phyloP scores from a whole-genome alignment of 2,329 filamentous ascomycete species.

The Fusarium sp. region DNA sequence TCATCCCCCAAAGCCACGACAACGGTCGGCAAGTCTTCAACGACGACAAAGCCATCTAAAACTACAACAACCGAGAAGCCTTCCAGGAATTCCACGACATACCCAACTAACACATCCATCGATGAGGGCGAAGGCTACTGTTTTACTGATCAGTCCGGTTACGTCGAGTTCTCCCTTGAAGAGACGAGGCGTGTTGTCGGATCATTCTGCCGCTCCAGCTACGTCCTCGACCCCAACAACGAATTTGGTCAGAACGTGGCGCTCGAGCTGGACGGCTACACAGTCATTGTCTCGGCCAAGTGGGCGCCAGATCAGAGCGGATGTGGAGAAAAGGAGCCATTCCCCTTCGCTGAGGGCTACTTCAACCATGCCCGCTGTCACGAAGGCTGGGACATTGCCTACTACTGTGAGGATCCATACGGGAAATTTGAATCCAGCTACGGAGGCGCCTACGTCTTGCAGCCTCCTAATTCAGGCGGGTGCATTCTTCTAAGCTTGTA shows the following conservation, averaged over 20 bases:
- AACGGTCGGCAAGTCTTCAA: not conserved
- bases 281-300: slow-evolving; percentile 11
- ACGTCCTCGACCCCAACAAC: slow-evolving; percentile 15
- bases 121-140: slow-evolving; percentile 15
- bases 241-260: slow-evolving; percentile 2
- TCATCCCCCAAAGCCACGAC: slow-evolving; percentile 7
- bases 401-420: slow-evolving; percentile 6
- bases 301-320: slow-evolving; percentile 22
- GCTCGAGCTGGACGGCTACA: slow-evolving; percentile 12
- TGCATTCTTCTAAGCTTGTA: slow-evolving; percentile 23
- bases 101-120: slow-evolving; percentile 16
- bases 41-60: not conserved
- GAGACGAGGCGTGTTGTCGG: slow-evolving; percentile 8
- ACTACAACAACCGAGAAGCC: not conserved
- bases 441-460: slow-evolving; percentile 15
- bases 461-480: slow-evolving; percentile 7
- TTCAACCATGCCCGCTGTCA: slow-evolving; percentile 1
- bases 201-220: slow-evolving; percentile 20
- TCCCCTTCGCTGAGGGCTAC: slow-evolving; percentile 5
- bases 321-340: slow-evolving; percentile 8
- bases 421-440: slow-evolving; percentile 9
- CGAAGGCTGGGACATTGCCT: not conserved
- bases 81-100: not conserved
- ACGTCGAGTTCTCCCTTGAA: not conserved
- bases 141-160: not conserved